Base-by-base conservation (phyloP, 2,329 filamentous ascomycete species). In the Neospermospora avenae region DNA sequence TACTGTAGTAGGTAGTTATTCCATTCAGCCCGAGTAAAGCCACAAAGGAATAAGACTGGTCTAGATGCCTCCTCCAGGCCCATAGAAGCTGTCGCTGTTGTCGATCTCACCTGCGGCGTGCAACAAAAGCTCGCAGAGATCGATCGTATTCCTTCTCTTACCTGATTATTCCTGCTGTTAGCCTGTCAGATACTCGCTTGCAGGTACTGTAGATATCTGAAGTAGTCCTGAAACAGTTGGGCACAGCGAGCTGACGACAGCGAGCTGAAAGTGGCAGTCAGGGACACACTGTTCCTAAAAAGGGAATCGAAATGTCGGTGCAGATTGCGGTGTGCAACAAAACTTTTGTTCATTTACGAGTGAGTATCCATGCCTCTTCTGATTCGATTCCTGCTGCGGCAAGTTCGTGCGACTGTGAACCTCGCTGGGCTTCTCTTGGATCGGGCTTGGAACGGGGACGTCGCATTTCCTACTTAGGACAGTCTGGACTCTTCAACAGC, bases 241-340 rank as follows among this genome's bases (percentile, higher is more conserved):
- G 10, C 11, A 49, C 4, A 13, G n/a, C n/a, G n/a, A 20, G 28
- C 46, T 28, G 46, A 28, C 10, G 31, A 34, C 34, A 25, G 46
- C 20, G 46, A 28, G 46, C 25, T 49, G 45, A 16, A 10, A 25
- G 24, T 25, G 45, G 44, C 14, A 46, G 16, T 57, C 14, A 46
- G 46, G 35, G 46, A 53, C 37, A 60, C 44, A 53, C 8, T 18
- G 6, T 41, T 58, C 59, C 49, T n/a, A 55, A 61, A 54, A 4
- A 20, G 59, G 54, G 24, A 22, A 46, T n/a, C 51, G 42, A 48
- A 42, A 45, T 28, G 55, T 46, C 48, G 59, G 31, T 55, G 7
- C 48, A n/a, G n/a, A 37, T 18, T 61, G 51, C 55, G 59, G 55
- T 5, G 4, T 61, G 59, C 59, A 61, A 55, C 55, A 61, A 41